These are phyloP conservation scores for Diaporthe sp. DNA, from an alignment of 2,329 filamentous ascomycete genomes.

Conservation along the genomic window DNA sequence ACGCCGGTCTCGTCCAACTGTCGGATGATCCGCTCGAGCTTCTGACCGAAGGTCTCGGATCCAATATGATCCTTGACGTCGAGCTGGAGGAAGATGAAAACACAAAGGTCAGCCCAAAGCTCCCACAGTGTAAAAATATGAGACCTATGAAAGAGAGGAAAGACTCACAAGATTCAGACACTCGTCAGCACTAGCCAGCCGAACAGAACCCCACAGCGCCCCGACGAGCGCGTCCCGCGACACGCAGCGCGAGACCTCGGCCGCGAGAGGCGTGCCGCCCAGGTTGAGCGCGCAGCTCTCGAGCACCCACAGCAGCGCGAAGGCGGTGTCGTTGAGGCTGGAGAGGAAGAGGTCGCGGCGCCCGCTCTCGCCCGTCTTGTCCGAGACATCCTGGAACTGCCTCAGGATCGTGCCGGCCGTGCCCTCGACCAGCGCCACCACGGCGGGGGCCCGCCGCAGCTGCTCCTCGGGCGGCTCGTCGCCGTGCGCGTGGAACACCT, in stretches of 20 bases:
- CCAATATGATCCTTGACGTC: background rate
- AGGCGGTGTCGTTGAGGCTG: background rate
- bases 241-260: background rate
- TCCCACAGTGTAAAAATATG: background rate
- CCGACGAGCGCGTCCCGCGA: background rate
- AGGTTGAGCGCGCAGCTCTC: slow-evolving; percentile 13
- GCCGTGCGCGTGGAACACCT: background rate
- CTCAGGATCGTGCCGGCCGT: background rate
- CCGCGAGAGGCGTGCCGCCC: background rate
- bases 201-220: background rate
- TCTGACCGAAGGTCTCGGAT: background rate
- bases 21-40: slow-evolving; percentile 16
- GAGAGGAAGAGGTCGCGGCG: background rate
- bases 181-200: background rate
- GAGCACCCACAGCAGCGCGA: slow-evolving; percentile 5
- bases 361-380: too few relatives aligned
- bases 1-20: background rate
- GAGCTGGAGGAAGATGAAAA: background rate
- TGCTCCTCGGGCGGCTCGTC: background rate
- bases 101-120: background rate
- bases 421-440: background rate
- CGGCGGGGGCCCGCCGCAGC: background rate
- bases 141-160: too few relatives aligned
- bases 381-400: background rate
- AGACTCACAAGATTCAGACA: background rate